These are phyloP conservation scores for Cladophialophora chaetospira DNA, from an alignment of 2,329 filamentous ascomycete genomes.

Conservation along the genomic window DNA sequence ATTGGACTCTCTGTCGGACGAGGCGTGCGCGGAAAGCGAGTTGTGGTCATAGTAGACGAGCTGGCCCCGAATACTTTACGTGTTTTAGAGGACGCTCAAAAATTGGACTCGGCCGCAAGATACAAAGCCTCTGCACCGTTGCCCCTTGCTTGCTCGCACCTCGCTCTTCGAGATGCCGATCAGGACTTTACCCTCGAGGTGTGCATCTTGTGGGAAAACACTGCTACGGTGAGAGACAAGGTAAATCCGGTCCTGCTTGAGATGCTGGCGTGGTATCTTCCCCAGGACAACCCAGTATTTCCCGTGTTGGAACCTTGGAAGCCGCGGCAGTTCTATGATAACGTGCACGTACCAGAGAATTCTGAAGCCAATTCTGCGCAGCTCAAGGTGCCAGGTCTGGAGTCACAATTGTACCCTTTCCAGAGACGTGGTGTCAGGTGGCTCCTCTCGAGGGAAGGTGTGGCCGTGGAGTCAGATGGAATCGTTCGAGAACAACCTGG, in stretches of 20 bases:
- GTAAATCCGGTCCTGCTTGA: conserved; percentile 22
- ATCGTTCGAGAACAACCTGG: conserved; percentile 25
- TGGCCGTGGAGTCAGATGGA: conserved; percentile 39
- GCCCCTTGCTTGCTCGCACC: conserved; percentile 19
- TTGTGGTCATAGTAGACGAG: neutral
- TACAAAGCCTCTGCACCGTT: conserved; percentile 16
- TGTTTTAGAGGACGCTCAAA: conserved; percentile 14
- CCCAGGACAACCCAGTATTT: neutral
- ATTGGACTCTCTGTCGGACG: conserved; percentile 12
- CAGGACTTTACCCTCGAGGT: conserved; percentile 1
- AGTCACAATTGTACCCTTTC: conserved; percentile 51
- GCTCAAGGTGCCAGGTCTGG: conserved; percentile 40
- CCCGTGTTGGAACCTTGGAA: conserved; percentile 27
- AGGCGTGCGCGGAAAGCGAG: conserved; percentile 6
- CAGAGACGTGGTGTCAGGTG: conserved; percentile 51
- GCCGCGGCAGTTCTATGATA: conserved; percentile 50
- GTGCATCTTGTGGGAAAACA: conserved; percentile 25
- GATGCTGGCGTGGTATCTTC: conserved; percentile 17
- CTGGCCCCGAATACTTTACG: neutral
- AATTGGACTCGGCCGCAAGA: conserved; percentile 18
- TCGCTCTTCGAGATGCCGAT: conserved; percentile 2
- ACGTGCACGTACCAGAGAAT: conserved; percentile 48
- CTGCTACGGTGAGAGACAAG: conserved; percentile 12
- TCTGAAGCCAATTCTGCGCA: conserved; percentile 38
- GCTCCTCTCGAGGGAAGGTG: conserved; percentile 49